Evolutionary conservation across 2,329 filamentous ascomycete genomes (phyloP).

Genomic region (Scedosporium apiospermum): DNA sequence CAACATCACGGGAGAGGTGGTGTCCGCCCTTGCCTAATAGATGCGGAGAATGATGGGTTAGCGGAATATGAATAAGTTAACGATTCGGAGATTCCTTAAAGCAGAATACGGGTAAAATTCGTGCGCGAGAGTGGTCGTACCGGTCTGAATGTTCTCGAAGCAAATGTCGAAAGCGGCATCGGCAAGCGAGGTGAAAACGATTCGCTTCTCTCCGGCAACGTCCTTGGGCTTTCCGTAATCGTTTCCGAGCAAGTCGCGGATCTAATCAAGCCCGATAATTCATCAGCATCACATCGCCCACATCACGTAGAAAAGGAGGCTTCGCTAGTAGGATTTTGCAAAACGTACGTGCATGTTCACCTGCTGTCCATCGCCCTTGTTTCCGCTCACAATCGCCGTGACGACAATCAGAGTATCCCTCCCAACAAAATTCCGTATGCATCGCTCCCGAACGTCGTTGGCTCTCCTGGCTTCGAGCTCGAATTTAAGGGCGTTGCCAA

Average conservation of each 20-base stretch:
- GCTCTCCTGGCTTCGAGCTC: conserved; percentile 64
- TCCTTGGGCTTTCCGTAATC: conserved; percentile 90
- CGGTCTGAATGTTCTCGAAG: conserved; percentile 75
- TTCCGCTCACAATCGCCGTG: conserved; percentile 78
- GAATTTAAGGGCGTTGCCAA: conserved; percentile 74
- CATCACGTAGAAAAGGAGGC: not conserved
- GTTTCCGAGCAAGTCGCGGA: conserved; percentile 90
- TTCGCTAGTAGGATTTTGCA: not conserved
- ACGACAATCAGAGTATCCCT: conserved; percentile 92
- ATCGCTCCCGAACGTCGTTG: conserved; percentile 63
- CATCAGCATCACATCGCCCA: not conserved
- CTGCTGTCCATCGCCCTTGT: conserved; percentile 80
- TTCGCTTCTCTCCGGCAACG: conserved; percentile 81
- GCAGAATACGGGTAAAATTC: not conserved
- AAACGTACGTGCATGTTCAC: conserved; percentile 82
- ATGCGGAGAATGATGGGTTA: not conserved
- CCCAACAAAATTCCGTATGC: conserved; percentile 91
- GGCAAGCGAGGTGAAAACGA: conserved; percentile 85
- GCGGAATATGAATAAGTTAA: not conserved
- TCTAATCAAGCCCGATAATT: conserved; percentile 41
- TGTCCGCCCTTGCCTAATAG: conserved; percentile 20
- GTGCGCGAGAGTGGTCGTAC: conserved; percentile 36
- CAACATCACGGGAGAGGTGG: conserved; percentile 59
- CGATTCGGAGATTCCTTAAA: not conserved
- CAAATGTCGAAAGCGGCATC: conserved; percentile 95